Conservation (phyloP, 805 yeast species). For the Nakazawaea sp. region DNA sequence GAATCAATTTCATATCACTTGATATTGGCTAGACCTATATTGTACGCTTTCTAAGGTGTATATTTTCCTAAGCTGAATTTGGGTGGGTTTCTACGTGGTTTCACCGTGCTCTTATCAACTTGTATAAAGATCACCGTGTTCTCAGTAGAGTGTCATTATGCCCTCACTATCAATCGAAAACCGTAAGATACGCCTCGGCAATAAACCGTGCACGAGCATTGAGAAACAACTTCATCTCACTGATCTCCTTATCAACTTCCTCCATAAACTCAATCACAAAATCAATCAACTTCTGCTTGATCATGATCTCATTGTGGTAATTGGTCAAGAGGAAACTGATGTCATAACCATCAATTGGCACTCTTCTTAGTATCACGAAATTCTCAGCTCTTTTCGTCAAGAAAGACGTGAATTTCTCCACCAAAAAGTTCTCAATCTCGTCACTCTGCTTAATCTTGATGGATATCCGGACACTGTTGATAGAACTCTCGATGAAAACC, state of each 20-base stretch:
- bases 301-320: constrained; percentile 91
- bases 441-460: constrained; percentile 95
- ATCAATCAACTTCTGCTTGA: constrained; percentile 91
- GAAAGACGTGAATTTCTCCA: constrained; percentile 90
- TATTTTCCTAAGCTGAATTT: too few relatives aligned
- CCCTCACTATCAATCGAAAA: constrained; percentile 54
- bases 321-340: constrained; percentile 91
- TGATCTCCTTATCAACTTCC: constrained; percentile 96
- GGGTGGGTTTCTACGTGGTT: background rate
- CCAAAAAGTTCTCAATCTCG: constrained; percentile 91
- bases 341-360: constrained; percentile 86
- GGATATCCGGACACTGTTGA: constrained; percentile 86
- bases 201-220: constrained; percentile 97
- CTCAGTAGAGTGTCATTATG: background rate
- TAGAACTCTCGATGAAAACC: constrained; percentile 88
- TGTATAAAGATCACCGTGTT: background rate
- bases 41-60: too few relatives aligned
- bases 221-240: constrained; percentile 95
- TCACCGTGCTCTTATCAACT: background rate
- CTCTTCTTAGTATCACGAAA: constrained; percentile 85
- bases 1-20: too few relatives aligned
- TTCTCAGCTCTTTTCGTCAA: constrained; percentile 94
- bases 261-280: constrained; percentile 98
- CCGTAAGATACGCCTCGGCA: constrained; percentile 91
- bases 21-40: too few relatives aligned